Base-by-base conservation (phyloP, 2,329 filamentous ascomycete genomes). In the Diaporthe sp. region DNA sequence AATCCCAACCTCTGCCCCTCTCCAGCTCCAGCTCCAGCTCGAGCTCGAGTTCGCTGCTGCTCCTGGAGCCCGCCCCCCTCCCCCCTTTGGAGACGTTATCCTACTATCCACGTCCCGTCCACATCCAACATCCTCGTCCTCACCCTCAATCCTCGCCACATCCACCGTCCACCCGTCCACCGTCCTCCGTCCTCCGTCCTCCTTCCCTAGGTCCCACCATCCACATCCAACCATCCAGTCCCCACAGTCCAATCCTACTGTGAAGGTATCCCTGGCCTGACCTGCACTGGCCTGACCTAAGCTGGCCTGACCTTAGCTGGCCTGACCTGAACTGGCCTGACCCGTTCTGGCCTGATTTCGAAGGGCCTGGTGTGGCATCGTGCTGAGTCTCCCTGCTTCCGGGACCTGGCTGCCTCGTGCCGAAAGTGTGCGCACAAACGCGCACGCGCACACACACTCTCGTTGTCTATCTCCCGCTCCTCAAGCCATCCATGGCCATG, bases 341-440 rank as follows among this genome's bases (percentile, higher is more conserved):
- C 49, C 65, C 17, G 34, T 28, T 25, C 65, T 70, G 65, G 65
- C 65, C 65, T 70, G 65, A 70, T 70, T 70, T 42, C 39, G 49
- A 22, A 28, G 65, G 22, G 65, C 65, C 65, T 70, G 65, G 46
- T 55, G 65, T 70, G 42, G n/a, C 49, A 70, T 70, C 49, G 65
- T 19, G 49, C 49, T 39, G 46, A 10, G 46, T 17, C 65, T 55
- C 49, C 65, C 31, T 70, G 65, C 34, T 19, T 10, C 34, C 65
- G 49, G 65, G 49, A 70, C n/a, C 34, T 70, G 65, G 65, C 34
- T 70, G 65, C 65, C 49, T 70, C n/a, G 65, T 19, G 46, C 65
- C 65, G 65, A 42, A 70, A 55, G 65, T n/a, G 44, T 49, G 49
- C 44, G n/a, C 44, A 25, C 22, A 39, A 13, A 39, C 19, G 28